These are phyloP conservation scores for Nidula niveotomentosa DNA, from an alignment of 1,284 basidiomycete genomes.

Conservation along the genomic window DNA sequence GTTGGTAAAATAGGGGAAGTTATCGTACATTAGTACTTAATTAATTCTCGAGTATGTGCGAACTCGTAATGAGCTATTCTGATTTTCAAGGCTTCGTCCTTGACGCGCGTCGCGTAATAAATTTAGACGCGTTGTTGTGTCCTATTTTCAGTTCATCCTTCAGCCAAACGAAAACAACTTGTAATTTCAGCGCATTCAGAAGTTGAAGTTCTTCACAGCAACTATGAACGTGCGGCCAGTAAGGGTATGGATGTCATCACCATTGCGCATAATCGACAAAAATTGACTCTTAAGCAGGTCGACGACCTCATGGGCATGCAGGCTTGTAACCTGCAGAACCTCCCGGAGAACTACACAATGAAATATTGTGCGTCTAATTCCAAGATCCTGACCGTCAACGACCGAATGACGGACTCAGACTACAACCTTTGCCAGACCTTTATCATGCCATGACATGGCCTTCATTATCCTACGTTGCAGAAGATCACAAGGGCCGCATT, in stretches of 20 bases:
- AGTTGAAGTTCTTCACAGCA: too few species aligned
- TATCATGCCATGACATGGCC: conserved; percentile 98
- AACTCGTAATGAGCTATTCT: too few species aligned
- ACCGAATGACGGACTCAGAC: conserved; percentile 17
- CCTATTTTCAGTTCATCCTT: not conserved
- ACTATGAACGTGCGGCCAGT: conserved; percentile 60
- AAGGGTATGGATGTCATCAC: conserved; percentile 36
- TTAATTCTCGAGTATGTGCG: too few species aligned
- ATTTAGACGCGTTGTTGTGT: not conserved
- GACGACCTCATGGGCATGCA: conserved; percentile 78
- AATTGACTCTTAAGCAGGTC: conserved; percentile 24
- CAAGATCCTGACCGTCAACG: not conserved
- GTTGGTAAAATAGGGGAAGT: conserved; percentile 51
- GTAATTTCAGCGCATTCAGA: too few species aligned
- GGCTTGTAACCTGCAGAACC: conserved; percentile 89
- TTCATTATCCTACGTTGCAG: conserved; percentile 93
- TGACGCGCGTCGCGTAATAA: not conserved
- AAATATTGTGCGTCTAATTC: conserved; percentile 73
- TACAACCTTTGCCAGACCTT: conserved; percentile 59
- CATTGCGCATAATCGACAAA: not conserved
- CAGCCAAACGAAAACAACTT: not conserved
- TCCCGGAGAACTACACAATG: conserved; percentile 94
- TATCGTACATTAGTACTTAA: conserved; percentile 31
- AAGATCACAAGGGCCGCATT: conserved; percentile 90
- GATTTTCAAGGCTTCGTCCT: not conserved